Base-by-base conservation (phyloP, 306 rosid species). In the Mimosa bimucronata region DNA sequence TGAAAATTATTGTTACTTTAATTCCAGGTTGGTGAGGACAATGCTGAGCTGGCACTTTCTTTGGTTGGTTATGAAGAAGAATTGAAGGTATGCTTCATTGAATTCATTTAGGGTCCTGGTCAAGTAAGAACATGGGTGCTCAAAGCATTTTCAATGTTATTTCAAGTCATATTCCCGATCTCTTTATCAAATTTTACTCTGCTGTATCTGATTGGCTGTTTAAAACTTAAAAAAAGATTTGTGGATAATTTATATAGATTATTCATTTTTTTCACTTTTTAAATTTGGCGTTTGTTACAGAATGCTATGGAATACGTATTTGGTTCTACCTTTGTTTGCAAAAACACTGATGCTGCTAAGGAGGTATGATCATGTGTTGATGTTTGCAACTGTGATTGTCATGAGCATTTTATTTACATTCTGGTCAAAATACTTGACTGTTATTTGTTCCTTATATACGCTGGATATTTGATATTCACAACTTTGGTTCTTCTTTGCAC, bases 261-360 rank as follows among this genome's bases (percentile, higher is more conserved):
- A 38, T 73, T 60, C 0, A 2, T 26, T 60, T 26, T 8, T 30
- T 25, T 73, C 57, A 48, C 61, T 83, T 41, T 67, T 75, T 9
- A 77, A 74, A 23, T 74, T 81, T 72, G 48, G 29, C 29, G 37
- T 82, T 77, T 77, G 68, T 82, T 85, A 77, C 89, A 95, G 98
- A 88, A 15, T 71, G 98, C 98, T 29, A 91, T 95, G 97, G 98
- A 95, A 80, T 95, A 80, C 61, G 89, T 95, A 64, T 95, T 95
- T 77, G 98, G 98, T 74, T 92, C 98, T 78, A 92, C 98, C 73
- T 91, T 95, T 79, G 91, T 95, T 71, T 95, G 98, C 96, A 95
- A 91, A 86, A 91, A 81, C 25, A 79, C 42, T 64, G 88, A 89
- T 80, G 96, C 96, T 80, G 98, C 98, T 41, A 92, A 92, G 91